Evolutionary conservation across 352 stramenopile genomes (phyloP), one percentile per base, ranked within the genome.

Genomic region (Thraustotheca clavata): DNA sequence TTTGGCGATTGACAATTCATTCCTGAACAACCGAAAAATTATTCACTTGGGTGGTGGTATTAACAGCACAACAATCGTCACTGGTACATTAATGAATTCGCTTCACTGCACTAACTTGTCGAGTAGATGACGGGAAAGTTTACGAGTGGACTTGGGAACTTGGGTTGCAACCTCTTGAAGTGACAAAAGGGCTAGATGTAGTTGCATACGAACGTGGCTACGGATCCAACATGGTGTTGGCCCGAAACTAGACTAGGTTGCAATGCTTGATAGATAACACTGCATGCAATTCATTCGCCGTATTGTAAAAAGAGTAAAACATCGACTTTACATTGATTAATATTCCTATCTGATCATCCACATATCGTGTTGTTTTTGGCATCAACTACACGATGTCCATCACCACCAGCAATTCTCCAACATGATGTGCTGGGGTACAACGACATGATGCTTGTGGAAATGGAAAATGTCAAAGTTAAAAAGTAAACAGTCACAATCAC

Each of bases 71-170:
- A 72, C 73, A 20, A 87, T 93, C 52, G 35, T 90, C 49, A 91
- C 82, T n/a, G 47, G 67, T 83, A 72, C 7, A 16, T 43, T 20
- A 43, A 18, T 16, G 38, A 43, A 16, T 16, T 43, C 38, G 38
- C 16, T 20, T 16, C 38, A 43, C 18, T 7, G 34, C 24, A 33
- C 2, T 29, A 48, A 1, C 14, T 26, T 27, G 29, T 8, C 18
- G 50, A 5, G 4, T 43, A 85, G 76, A 50, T 2, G 77, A 91
- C 49, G 84, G 84, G 36, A 67, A 69, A 38, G 80, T 74, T 8
- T 93, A 82, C 59, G 84, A 90, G 71, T 93, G 84, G 84, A 82
- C 73, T 39, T 85, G 86, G 54, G 73, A 78, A 29, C 62, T 60
- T 47, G 84, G 82, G 22, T 67, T 93, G 35, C 75, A 79, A 46